phyloP scores from a whole-genome alignment of 1,284 basidiomycete species.

The Porogramme epimiltina region DNA sequence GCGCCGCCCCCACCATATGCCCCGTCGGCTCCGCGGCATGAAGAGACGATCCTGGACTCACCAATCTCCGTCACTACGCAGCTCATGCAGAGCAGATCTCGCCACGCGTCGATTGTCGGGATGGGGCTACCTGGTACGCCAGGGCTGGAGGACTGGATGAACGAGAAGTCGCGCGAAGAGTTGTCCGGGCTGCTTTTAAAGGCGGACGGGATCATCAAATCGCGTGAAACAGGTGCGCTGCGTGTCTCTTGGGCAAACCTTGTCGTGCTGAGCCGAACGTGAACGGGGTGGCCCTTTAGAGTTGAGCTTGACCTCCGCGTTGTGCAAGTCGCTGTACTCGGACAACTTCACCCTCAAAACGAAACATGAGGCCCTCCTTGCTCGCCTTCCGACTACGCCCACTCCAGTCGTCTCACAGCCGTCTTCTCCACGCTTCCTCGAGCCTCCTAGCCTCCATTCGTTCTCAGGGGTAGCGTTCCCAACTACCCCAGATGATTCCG shows the following conservation, averaged over 20 bases:
- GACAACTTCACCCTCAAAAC: conserved; percentile 68
- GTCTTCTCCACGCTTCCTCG: conserved; percentile 23
- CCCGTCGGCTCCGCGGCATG: conserved; percentile 20
- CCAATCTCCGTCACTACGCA: conserved; percentile 38
- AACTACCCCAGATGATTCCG: too few relatives aligned
- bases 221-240: conserved; percentile 69
- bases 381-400: conserved; percentile 52
- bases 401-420: conserved; percentile 8
- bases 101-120: background rate
- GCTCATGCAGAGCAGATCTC: conserved; percentile 22
- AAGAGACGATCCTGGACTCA: conserved; percentile 39
- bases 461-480: too few relatives aligned
- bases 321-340: conserved; percentile 69
- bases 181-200: conserved; percentile 65
- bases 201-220: conserved; percentile 74
- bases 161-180: conserved; percentile 70
- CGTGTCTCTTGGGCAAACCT: conserved; percentile 1
- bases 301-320: conserved; percentile 64
- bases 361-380: conserved; percentile 67
- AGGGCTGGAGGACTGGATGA: conserved; percentile 48
- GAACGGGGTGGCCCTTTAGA: conserved; percentile 42
- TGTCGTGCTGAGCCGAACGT: background rate
- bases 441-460: background rate
- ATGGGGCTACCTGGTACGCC: conserved; percentile 19
- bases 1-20: conserved; percentile 61